Percentiles rank a stretch among this genome's conserved stretches.
Conservation (phyloP, 2,329 filamentous ascomycete genomes). For the Colletotrichum sp. region DNA sequence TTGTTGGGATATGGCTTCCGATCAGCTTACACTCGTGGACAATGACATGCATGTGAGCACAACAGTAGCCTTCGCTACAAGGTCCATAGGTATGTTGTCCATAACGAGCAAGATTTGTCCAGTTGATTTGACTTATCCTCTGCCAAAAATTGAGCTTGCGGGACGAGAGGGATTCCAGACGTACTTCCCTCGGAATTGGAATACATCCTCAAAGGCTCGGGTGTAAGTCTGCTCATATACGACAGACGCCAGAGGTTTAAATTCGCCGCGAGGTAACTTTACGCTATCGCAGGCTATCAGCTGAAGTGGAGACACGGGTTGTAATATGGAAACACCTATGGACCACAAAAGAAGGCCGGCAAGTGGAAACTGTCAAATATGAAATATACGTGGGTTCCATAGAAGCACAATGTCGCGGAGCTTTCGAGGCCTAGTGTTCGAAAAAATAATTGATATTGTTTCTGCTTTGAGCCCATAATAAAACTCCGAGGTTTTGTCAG, state of each 20-base stretch:
- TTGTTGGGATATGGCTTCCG: neutral
- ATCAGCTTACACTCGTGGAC: neutral
- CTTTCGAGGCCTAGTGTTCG: neutral
- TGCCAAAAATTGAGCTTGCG: neutral
- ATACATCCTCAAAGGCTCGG: neutral
- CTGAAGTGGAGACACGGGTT: neutral
- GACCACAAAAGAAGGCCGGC: neutral
- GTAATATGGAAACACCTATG: neutral
- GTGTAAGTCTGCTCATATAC: neutral
- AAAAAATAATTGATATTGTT: too few relatives aligned
- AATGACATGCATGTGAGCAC: neutral
- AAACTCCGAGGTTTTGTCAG: neutral
- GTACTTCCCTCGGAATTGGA: accelerated
- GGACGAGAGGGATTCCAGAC: neutral
- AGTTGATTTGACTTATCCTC: neutral
- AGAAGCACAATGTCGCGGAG: neutral
- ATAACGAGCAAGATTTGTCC: neutral
- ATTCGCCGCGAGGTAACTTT: neutral
- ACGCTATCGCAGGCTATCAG: neutral
- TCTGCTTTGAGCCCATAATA: neutral
- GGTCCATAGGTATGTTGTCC: neutral
- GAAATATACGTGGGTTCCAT: neutral
- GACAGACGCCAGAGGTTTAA: neutral
- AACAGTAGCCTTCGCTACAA: neutral
- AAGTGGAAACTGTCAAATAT: neutral